Base-by-base conservation (phyloP, 306 rosid species). In the Styphnolobium japonicum region DNA sequence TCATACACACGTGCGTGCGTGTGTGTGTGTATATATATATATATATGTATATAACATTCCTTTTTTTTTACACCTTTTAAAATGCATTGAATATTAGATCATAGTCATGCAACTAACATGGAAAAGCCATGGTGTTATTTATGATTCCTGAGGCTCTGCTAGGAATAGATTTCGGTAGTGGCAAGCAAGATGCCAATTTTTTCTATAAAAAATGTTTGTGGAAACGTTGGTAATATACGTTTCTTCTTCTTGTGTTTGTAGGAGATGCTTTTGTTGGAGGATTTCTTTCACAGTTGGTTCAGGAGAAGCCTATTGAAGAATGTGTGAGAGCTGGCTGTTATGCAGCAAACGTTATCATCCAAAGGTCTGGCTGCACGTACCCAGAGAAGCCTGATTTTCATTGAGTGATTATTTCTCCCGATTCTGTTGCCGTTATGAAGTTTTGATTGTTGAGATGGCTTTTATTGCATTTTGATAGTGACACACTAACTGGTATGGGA, bases 221-320 rank as follows among this genome's bases (percentile, higher is more conserved):
- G 29, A 58, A 39, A 62, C 33, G 14, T 81, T 70, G 51, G 31
- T 66, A 9, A 7, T 80, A 42, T 56, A 25, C 40, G 52, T 82
- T 0, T n/a, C 12, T 75, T 82, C 15, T 25, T 73, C 7, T 67
- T 82, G 76, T 23, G 67, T 55, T 84, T 84, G 75, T 82, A 95
- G 98, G 99, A 18, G 99, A 93, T 87, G 98, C 99, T 2, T 95
- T 95, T 86, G 98, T 95, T 62, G 99, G 98, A 21, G 98, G 98
- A 74, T 95, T 95, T 83, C 86, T 95, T 83, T 84, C 99, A 15
- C 98, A 91, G 75, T 69, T 95, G 84, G 85, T 92, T 80, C 87
- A 73, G 78, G 91, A 67, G 88, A 93, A 93, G 85, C 87, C 98
- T 33, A 87, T 90, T 63, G 93, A 84, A 79, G 98, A 88, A 48